A percentile compares a stretch with the other conserved stretches of the same genome.
Conservation (phyloP, 148 eudicot species). For the Silene uniflora region DNA sequence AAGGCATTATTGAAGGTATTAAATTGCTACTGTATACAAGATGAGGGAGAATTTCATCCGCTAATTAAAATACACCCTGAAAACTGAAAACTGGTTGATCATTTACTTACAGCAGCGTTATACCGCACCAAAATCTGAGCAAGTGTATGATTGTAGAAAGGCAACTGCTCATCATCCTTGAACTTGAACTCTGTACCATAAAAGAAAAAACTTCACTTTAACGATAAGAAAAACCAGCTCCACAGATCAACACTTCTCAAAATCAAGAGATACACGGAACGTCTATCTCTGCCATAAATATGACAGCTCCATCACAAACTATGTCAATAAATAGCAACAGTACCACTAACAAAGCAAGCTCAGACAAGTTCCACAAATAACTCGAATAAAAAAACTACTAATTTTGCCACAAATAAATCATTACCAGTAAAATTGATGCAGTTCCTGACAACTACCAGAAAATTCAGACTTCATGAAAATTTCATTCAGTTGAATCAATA, state of each 20-base stretch:
- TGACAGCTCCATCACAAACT: neutral
- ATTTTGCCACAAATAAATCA: no score
- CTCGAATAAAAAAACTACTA: neutral
- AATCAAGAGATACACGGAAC: neutral
- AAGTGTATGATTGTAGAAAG: conserved; percentile 68
- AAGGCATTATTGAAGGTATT: no score
- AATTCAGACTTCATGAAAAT: neutral
- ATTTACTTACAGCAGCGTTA: conserved; percentile 78
- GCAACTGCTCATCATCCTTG: conserved; percentile 28
- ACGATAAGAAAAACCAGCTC: neutral
- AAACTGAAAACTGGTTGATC: neutral
- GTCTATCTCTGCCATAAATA: neutral
- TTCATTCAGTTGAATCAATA: neutral
- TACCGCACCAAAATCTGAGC: conserved; percentile 72
- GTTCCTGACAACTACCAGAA: neutral
- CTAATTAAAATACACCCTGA: no score
- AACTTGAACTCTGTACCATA: conserved; percentile 32
- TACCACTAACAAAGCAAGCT: neutral
- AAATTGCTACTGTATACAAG: no score
- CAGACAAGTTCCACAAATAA: no score
- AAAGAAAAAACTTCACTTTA: conserved; percentile 3
- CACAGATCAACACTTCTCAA: neutral
- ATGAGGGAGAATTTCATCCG: no score
- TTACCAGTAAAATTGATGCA: neutral
- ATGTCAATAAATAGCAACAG: neutral